These are phyloP conservation scores for Amanita inopinata DNA, from an alignment of 768 basidiomycete genomes.

Conservation along the genomic window DNA sequence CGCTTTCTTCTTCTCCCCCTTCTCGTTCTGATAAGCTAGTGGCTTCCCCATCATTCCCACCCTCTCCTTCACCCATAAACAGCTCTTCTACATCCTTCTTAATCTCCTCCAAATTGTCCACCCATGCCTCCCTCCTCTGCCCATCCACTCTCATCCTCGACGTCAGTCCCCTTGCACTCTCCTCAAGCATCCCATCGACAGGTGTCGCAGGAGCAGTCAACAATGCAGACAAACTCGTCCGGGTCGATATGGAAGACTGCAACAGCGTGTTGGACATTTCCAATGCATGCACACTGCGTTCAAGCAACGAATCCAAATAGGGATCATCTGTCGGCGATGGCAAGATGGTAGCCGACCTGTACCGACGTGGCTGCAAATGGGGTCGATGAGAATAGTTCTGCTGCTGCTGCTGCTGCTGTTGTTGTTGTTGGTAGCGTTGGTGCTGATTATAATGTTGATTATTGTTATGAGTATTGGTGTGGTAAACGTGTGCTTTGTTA, in stretches of 20 bases:
- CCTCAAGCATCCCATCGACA: conserved; percentile 24
- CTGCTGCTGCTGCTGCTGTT: conserved; percentile 6
- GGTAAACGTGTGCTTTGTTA: neutral
- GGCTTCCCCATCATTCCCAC: conserved; percentile 7
- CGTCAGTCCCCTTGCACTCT: conserved; percentile 41
- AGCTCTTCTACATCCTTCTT: conserved; percentile 51
- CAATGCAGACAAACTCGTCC: conserved; percentile 39
- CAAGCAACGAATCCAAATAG: conserved; percentile 68
- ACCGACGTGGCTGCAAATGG: neutral
- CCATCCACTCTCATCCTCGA: conserved; percentile 31
- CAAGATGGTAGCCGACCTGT: neutral
- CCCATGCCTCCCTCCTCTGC: conserved; percentile 33
- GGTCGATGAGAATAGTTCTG: neutral
- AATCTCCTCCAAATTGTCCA: conserved; percentile 59
- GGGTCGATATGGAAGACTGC: conserved; percentile 66
- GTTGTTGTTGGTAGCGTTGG: conserved; percentile 14
- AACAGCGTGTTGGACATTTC: conserved; percentile 79
- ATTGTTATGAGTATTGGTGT: neutral
- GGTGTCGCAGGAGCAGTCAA: conserved; percentile 37
- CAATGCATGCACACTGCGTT: conserved; percentile 74
- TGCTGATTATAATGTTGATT: conserved; percentile 2
- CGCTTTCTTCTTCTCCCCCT: neutral
- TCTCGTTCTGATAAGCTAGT: neutral
- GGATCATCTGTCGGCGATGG: conserved; percentile 29
- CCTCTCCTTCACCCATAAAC: conserved; percentile 26